Percentiles rank a stretch among this genome's conserved stretches.
Conservation (phyloP, 2,329 filamentous ascomycete species). For the Paracorniculantispora psalliotae region DNA sequence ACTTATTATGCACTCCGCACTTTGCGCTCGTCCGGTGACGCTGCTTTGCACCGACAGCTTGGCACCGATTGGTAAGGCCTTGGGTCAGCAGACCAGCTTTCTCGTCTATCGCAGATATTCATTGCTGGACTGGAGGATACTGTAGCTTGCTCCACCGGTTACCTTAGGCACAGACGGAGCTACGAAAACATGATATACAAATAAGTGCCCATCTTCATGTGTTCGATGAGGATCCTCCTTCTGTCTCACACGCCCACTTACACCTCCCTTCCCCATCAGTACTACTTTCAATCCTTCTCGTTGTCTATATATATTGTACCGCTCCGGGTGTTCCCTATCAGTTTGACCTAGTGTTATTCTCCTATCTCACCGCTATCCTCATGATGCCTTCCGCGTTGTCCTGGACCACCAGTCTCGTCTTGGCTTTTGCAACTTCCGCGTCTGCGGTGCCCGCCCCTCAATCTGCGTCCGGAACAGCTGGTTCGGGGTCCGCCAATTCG, state of each 20-base stretch:
- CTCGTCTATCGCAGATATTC: not conserved
- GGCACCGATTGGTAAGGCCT: not conserved
- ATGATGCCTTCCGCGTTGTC: not conserved
- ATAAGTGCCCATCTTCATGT: not conserved
- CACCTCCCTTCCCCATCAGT: not conserved
- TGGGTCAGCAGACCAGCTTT: not conserved
- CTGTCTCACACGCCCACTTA: slow-evolving; percentile 2
- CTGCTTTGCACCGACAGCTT: not conserved
- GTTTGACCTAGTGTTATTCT: not conserved
- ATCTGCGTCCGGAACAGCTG: not conserved
- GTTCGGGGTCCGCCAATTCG: not conserved
- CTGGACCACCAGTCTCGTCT: not conserved
- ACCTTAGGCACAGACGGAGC: not conserved
- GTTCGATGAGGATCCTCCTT: not conserved
- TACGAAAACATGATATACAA: not conserved
- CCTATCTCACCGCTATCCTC: not conserved
- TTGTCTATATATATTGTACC: not conserved
- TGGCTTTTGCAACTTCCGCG: not conserved
- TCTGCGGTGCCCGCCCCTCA: not conserved
- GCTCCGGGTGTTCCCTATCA: not conserved
- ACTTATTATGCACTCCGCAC: slow-evolving; percentile 7
- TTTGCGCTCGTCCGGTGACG: not conserved
- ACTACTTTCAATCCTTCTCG: not conserved
- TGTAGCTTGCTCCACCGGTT: not conserved
- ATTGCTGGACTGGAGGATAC: not conserved